phyloP scores from a whole-genome alignment of 75 land plant genomes.

The Cunninghamia lanceolata region DNA sequence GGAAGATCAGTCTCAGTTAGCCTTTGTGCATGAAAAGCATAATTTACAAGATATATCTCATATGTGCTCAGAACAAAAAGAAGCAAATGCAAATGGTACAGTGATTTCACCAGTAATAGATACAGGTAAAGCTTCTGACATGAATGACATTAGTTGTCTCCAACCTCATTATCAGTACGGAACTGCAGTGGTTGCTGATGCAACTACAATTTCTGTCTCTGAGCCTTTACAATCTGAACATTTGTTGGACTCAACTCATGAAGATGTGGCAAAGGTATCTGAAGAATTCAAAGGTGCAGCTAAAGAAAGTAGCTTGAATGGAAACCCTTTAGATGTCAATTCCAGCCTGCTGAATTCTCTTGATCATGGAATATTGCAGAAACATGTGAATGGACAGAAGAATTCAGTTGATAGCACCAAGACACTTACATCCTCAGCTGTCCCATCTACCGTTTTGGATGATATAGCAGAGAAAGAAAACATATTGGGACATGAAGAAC shows the following conservation, averaged over 20 bases:
- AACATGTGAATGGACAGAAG: not conserved
- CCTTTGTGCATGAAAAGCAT: not conserved
- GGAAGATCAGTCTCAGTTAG: not conserved
- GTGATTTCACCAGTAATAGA: not conserved
- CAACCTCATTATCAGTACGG: not conserved
- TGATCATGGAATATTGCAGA: not conserved
- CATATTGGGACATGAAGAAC: not conserved
- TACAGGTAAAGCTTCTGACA: not conserved
- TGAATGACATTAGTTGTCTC: not conserved
- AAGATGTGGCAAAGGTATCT: not conserved
- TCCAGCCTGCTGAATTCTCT: not conserved
- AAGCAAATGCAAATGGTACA: not conserved
- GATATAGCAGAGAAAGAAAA: constrained; percentile 3
- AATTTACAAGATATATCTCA: not conserved
- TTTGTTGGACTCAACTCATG: not conserved
- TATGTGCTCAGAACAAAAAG: not conserved
- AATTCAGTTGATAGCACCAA: not conserved
- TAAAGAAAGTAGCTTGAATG: not conserved
- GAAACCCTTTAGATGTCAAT: constrained; percentile 3
- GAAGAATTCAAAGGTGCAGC: not conserved
- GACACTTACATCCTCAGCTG: not conserved
- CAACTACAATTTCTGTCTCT: not conserved
- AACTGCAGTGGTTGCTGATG: constrained; percentile 8
- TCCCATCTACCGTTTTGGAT: not conserved
- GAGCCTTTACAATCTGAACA: constrained; percentile 5